Conservation (phyloP, 306 rosid genomes). For the Casuarina cunninghamiana region DNA sequence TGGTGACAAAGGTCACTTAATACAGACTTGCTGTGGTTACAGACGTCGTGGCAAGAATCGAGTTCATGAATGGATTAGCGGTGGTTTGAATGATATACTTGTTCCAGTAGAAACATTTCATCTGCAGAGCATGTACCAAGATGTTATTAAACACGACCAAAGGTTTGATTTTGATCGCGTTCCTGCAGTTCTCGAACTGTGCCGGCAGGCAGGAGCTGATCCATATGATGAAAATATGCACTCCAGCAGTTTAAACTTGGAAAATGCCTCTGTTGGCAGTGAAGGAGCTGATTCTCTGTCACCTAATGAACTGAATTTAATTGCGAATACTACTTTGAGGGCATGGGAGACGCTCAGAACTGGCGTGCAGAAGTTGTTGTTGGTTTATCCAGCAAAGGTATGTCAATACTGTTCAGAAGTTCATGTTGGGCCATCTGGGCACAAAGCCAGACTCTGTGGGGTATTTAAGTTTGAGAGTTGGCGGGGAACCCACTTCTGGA, state of each 20-base stretch:
- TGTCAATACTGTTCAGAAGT: conserved; percentile 85
- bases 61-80: conserved; percentile 73
- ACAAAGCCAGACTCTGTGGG: conserved; percentile 79
- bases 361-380: conserved; percentile 67
- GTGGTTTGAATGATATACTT: conserved; percentile 66
- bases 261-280: conserved; percentile 26
- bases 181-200: conserved; percentile 82
- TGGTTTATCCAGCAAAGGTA: conserved; percentile 78
- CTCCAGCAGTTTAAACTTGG: conserved; percentile 37
- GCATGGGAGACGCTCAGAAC: conserved; percentile 80
- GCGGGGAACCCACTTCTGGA: conserved; percentile 83
- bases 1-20: conserved; percentile 73
- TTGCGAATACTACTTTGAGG: conserved; percentile 58
- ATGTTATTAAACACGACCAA: conserved; percentile 62
- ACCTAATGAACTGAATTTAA: conserved; percentile 37
- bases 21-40: conserved; percentile 70
- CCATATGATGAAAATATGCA: conserved; percentile 32
- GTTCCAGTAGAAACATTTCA: conserved; percentile 81
- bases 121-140: conserved; percentile 65
- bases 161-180: conserved; percentile 84
- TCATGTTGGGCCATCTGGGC: conserved; percentile 91
- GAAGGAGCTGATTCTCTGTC: conserved; percentile 41
- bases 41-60: conserved; percentile 56
- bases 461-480: conserved; percentile 79
- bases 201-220: conserved; percentile 84